These are phyloP conservation scores for Gonapodya sp. DNA, from an alignment of 192 early-diverging fungal species.

Conservation along the genomic window DNA sequence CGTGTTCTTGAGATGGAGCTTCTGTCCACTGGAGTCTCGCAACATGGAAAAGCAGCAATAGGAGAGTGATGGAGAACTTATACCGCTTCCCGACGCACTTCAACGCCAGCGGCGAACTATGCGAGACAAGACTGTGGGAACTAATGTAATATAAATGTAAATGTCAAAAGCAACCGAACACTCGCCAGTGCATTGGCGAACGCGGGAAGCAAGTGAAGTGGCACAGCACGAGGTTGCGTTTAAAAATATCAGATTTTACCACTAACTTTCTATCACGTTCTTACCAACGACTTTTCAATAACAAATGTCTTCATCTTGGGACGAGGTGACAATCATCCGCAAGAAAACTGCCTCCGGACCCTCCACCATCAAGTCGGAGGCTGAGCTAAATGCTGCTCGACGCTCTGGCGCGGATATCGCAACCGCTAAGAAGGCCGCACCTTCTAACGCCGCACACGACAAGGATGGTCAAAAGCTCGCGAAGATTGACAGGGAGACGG, in stretches of 20 bases:
- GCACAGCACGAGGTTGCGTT: too few relatives aligned
- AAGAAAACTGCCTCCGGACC: constrained; percentile 50
- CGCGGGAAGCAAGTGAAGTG: background rate
- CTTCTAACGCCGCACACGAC: constrained; percentile 22
- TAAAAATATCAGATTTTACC: background rate
- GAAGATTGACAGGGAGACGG: constrained; percentile 78
- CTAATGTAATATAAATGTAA: too few relatives aligned
- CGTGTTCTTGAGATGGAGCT: background rate
- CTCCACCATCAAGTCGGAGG: constrained; percentile 46
- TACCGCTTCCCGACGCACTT: too few relatives aligned
- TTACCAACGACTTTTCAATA: too few relatives aligned
- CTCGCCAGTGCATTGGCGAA: background rate
- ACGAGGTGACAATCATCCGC: constrained; percentile 65
- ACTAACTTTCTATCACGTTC: background rate
- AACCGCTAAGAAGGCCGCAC: constrained; percentile 61
- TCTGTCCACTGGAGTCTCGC: too few relatives aligned
- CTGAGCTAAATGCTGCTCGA: constrained; percentile 66
- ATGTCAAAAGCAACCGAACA: too few relatives aligned
- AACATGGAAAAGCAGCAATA: background rate
- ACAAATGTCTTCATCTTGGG: constrained; percentile 43
- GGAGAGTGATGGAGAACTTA: background rate
- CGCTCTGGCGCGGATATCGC: constrained; percentile 58
- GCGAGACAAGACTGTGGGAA: too few relatives aligned
- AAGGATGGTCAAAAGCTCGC: constrained; percentile 67
- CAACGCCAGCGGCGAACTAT: too few relatives aligned